phyloP scores from a whole-genome alignment of 2,329 filamentous ascomycete genomes.

The Alternaria hordeiaustralica region DNA sequence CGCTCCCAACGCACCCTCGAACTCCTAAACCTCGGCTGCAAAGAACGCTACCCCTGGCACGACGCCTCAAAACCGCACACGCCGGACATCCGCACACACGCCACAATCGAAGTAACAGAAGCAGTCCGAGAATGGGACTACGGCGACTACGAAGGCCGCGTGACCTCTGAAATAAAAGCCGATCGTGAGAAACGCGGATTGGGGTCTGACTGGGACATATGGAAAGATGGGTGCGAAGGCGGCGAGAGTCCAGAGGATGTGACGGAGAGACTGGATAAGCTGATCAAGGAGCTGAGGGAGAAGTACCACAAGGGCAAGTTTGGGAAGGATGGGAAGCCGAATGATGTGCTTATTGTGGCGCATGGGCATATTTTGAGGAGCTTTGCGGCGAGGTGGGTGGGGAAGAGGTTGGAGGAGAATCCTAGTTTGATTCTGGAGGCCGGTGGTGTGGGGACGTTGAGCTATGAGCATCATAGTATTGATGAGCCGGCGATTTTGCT shows the following conservation, averaged over 20 bases:
- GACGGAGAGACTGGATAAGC: slow-evolving; percentile 71
- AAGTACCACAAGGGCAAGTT: slow-evolving; percentile 57
- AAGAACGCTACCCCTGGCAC: slow-evolving; percentile 75
- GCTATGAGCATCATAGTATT: slow-evolving; percentile 58
- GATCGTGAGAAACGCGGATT: slow-evolving; percentile 57
- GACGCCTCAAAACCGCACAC: background rate
- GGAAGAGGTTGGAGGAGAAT: slow-evolving; percentile 74
- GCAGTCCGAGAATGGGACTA: slow-evolving; percentile 68
- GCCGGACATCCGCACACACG: slow-evolving; percentile 44
- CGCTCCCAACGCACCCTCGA: slow-evolving; percentile 91
- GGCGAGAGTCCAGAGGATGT: slow-evolving; percentile 82
- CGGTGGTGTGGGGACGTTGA: slow-evolving; percentile 59
- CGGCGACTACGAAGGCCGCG: slow-evolving; percentile 67
- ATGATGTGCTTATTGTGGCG: slow-evolving; percentile 80
- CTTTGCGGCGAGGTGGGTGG: slow-evolving; percentile 86
- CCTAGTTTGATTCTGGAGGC: slow-evolving; percentile 81
- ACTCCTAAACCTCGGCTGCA: slow-evolving; percentile 76
- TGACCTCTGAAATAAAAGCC: slow-evolving; percentile 58
- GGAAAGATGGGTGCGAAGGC: slow-evolving; percentile 81
- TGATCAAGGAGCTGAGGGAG: slow-evolving; percentile 77
- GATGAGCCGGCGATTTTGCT: slow-evolving; percentile 60
- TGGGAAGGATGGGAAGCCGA: slow-evolving; percentile 62
- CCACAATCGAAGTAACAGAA: slow-evolving; percentile 58
- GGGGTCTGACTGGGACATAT: slow-evolving; percentile 78
- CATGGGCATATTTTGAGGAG: slow-evolving; percentile 90